phyloP scores from a whole-genome alignment of 2,329 filamentous ascomycete genomes.

The Chrysoporthe puriensis region DNA sequence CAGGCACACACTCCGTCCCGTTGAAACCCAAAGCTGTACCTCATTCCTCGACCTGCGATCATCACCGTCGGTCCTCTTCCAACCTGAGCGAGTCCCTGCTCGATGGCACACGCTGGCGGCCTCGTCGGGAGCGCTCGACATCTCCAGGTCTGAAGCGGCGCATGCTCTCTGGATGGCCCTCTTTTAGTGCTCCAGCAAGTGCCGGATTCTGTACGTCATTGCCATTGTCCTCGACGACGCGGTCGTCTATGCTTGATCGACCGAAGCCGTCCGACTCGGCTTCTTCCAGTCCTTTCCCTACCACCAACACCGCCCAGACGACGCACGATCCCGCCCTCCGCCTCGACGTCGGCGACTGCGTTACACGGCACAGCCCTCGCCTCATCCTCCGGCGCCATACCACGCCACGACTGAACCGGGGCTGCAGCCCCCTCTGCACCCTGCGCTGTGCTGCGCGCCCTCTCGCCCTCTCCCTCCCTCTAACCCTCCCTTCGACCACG shows the following conservation, averaged over 20 bases:
- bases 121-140: conserved; percentile 10
- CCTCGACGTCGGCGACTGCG: neutral
- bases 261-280: neutral
- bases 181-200: neutral
- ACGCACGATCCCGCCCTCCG: neutral
- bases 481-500: neutral
- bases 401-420: conserved; percentile 3
- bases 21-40: neutral
- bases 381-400: neutral
- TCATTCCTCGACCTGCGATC: neutral
- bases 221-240: neutral
- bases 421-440: conserved; percentile 6
- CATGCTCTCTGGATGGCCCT: neutral
- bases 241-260: neutral
- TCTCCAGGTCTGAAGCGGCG: conserved; percentile 1
- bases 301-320: neutral
- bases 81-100: neutral
- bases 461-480: neutral
- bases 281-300: neutral
- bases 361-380: neutral
- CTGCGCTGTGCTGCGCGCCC: neutral
- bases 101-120: neutral
- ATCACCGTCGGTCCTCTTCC: neutral
- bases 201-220: conserved; percentile 9
- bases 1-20: neutral